Evolutionary conservation across 2,329 filamentous ascomycete genomes (phyloP).

Genomic region (Xylaria digitata): DNA sequence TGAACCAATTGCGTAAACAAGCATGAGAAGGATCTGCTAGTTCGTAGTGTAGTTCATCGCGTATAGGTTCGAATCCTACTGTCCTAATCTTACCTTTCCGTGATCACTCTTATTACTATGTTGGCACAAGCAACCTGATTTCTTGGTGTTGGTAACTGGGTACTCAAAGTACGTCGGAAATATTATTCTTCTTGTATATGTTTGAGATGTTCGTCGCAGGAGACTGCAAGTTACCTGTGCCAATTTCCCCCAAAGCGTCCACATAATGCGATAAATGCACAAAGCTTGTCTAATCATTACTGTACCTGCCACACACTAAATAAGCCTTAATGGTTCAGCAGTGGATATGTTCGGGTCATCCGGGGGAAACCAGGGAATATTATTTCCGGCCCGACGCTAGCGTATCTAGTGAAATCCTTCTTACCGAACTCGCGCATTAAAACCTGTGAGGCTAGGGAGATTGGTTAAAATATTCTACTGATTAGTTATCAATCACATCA

Average conservation of each 20-base stretch:
- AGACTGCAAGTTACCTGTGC: not conserved
- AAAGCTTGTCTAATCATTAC: constrained; percentile 18
- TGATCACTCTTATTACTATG: too few relatives aligned
- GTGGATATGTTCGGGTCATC: constrained; percentile 27
- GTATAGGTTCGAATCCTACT: too few relatives aligned
- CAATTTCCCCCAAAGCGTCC: not conserved
- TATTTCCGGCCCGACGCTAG: constrained; percentile 26
- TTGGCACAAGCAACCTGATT: not conserved
- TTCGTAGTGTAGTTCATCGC: too few relatives aligned
- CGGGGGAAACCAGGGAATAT: constrained; percentile 15
- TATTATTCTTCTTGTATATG: not conserved
- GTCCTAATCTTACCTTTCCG: too few relatives aligned
- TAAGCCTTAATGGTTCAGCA: constrained; percentile 15
- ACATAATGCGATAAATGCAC: not conserved
- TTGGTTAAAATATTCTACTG: not conserved
- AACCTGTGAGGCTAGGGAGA: not conserved
- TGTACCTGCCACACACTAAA: constrained; percentile 24
- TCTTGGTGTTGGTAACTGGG: not conserved
- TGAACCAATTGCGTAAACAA: not conserved
- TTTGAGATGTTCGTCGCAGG: too few relatives aligned
- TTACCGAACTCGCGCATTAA: not conserved
- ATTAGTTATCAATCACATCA: not conserved
- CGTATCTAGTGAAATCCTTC: not conserved
- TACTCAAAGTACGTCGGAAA: not conserved
- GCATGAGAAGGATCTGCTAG: too few relatives aligned